A percentile compares a stretch with the other conserved stretches of the same genome.
Conservation (phyloP, 352 stramenopile genomes). For the Pythium phragmiticola region DNA sequence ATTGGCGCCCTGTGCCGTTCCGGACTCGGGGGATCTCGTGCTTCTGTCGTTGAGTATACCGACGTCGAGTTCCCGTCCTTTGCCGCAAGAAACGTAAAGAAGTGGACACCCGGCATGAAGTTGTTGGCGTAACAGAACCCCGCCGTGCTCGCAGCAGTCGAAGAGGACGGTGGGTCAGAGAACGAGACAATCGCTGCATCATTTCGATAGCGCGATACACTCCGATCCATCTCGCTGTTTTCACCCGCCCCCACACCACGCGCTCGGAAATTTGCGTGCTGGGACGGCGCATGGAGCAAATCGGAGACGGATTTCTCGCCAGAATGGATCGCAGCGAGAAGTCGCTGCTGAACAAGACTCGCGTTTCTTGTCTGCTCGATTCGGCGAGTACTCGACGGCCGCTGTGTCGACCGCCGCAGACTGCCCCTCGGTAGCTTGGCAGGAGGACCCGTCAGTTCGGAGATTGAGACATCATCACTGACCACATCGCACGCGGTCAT, state of each 20-base stretch:
- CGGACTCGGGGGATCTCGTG: background rate
- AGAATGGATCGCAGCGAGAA: constrained; percentile 53
- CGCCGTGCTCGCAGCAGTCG: constrained; percentile 1
- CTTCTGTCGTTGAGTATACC: background rate
- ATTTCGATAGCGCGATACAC: constrained; percentile 49
- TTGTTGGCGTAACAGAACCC: constrained; percentile 55
- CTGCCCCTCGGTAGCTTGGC: background rate
- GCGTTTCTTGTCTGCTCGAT: background rate
- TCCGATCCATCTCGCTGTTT: constrained; percentile 27
- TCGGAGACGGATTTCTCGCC: constrained; percentile 44
- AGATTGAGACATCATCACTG: background rate
- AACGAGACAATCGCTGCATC: constrained; percentile 65
- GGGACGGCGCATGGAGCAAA: constrained; percentile 23
- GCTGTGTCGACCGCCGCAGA: background rate
- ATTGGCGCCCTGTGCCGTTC: background rate
- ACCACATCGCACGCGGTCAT: background rate
- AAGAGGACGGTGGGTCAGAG: constrained; percentile 33
- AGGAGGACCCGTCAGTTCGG: background rate
- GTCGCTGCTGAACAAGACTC: constrained; percentile 68
- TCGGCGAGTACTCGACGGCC: constrained; percentile 14
- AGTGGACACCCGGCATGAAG: constrained; percentile 79
- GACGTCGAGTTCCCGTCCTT: constrained; percentile 33
- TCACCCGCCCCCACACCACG: constrained; percentile 20
- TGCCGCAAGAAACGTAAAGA: constrained; percentile 71
- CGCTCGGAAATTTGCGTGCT: constrained; percentile 26